phyloP scores from a whole-genome alignment of 2,329 filamentous ascomycete genomes.

The Cytospora schulzeri region DNA sequence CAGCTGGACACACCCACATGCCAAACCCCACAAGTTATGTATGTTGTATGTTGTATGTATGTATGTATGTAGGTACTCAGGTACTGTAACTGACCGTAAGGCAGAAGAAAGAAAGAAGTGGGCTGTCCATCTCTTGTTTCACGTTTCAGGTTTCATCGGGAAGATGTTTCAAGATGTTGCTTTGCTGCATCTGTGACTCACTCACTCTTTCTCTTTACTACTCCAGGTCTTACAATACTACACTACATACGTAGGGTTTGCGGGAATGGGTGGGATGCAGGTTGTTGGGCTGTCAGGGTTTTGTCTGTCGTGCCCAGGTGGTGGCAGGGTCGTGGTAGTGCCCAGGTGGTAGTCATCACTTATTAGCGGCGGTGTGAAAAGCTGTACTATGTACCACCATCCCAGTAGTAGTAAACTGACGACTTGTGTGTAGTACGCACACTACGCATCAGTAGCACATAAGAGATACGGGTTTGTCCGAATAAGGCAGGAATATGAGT shows the following conservation, averaged over 20 bases:
- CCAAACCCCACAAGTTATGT: neutral
- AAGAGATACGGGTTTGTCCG: neutral
- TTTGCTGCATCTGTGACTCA: conserved; percentile 22
- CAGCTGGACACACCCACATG: conserved; percentile 20
- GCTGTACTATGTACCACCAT: neutral
- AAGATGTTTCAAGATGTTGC: conserved; percentile 13
- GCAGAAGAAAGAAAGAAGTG: conserved; percentile 7
- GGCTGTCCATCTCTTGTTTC: conserved; percentile 21
- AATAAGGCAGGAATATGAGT: neutral
- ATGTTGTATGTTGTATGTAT: too few relatives aligned
- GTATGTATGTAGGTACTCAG: too few relatives aligned
- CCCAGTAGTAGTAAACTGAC: too few relatives aligned
- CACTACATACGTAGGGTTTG: neutral
- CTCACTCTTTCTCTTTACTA: neutral
- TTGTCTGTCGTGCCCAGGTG: neutral
- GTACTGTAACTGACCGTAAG: conserved; percentile 1
- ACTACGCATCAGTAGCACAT: too few relatives aligned
- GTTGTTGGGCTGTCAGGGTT: neutral
- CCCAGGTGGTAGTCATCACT: neutral
- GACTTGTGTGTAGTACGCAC: too few relatives aligned
- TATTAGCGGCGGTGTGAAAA: neutral
- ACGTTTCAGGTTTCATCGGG: conserved; percentile 18
- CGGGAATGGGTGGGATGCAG: neutral
- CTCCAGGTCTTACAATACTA: neutral
- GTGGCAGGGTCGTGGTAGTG: neutral